A percentile compares a stretch with the other conserved stretches of the same genome.
Conservation (phyloP, 2,329 filamentous ascomycete genomes). For the Trichoderma atrobrunneum region DNA sequence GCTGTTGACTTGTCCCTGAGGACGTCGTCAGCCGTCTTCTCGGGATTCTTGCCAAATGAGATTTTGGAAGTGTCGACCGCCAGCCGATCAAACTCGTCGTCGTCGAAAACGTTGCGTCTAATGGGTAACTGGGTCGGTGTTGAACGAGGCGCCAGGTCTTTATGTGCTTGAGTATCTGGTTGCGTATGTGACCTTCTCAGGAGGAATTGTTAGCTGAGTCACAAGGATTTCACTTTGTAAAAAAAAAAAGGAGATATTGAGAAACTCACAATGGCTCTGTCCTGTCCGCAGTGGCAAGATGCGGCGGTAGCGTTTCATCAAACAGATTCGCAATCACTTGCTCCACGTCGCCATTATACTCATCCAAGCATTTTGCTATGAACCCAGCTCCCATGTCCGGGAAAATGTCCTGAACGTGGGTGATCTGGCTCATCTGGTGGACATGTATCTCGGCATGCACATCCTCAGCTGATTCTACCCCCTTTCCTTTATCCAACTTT, state of each 20-base stretch:
- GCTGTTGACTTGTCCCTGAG: conserved; percentile 63
- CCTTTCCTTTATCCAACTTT: conserved; percentile 67
- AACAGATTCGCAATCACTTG: conserved; percentile 78
- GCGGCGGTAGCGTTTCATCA: conserved; percentile 68
- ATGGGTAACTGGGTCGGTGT: conserved; percentile 56
- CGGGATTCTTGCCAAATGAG: conserved; percentile 71
- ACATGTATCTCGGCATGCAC: conserved; percentile 59
- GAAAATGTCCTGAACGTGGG: conserved; percentile 91
- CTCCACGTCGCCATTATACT: conserved; percentile 75
- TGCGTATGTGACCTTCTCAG: conserved; percentile 29
- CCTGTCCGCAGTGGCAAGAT: conserved; percentile 63
- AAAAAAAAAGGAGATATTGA: neutral
- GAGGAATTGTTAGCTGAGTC: conserved; percentile 22
- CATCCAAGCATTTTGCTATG: conserved; percentile 72
- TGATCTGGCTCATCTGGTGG: conserved; percentile 79
- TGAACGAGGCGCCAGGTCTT: conserved; percentile 54
- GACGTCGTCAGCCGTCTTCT: conserved; percentile 67
- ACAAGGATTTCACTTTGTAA: neutral
- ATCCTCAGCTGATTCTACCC: conserved; percentile 39
- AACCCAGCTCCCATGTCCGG: conserved; percentile 83
- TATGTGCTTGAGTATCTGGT: conserved; percentile 24
- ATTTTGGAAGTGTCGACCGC: conserved; percentile 64
- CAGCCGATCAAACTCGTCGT: conserved; percentile 75
- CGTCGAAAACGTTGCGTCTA: conserved; percentile 73
- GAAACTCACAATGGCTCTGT: conserved; percentile 56